phyloP scores from a whole-genome alignment of 169 alveolate genomes.

The Plasmodium vinckei region DNA sequence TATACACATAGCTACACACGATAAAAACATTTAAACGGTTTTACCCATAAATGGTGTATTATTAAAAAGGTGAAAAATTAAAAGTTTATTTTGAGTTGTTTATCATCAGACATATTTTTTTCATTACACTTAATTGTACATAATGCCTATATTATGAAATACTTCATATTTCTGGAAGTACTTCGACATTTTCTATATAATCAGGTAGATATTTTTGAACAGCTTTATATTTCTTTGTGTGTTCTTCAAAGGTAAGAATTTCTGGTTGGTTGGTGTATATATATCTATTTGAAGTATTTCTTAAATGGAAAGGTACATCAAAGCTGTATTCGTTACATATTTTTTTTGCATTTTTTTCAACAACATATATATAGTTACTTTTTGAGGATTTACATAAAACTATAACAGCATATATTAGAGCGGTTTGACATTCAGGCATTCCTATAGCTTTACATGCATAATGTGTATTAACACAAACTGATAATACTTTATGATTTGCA shows the following conservation, averaged over 20 bases:
- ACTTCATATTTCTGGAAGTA: conserved; percentile 38
- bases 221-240: conserved; percentile 48
- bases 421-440: conserved; percentile 75
- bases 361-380: conserved; percentile 66
- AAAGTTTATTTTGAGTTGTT: too few species aligned
- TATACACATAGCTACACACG: too few species aligned
- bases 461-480: conserved; percentile 64
- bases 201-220: conserved; percentile 65
- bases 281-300: conserved; percentile 60
- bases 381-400: conserved; percentile 72
- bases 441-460: conserved; percentile 77
- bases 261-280: conserved; percentile 71
- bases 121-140: too few species aligned
- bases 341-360: conserved; percentile 61
- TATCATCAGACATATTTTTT: too few species aligned
- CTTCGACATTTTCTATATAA: conserved; percentile 47
- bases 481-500: conserved; percentile 63
- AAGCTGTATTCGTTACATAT: conserved; percentile 65
- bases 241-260: conserved; percentile 70
- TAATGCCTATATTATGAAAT: background rate
- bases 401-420: conserved; percentile 69
- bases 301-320: conserved; percentile 61
- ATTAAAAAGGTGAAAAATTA: too few species aligned
- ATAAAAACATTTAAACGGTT: too few species aligned
- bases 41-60: too few species aligned